Evolutionary conservation across 2,329 filamentous ascomycete genomes (phyloP), one percentile per base, ranked within the genome.

Genomic region (Fusarium siculi): DNA sequence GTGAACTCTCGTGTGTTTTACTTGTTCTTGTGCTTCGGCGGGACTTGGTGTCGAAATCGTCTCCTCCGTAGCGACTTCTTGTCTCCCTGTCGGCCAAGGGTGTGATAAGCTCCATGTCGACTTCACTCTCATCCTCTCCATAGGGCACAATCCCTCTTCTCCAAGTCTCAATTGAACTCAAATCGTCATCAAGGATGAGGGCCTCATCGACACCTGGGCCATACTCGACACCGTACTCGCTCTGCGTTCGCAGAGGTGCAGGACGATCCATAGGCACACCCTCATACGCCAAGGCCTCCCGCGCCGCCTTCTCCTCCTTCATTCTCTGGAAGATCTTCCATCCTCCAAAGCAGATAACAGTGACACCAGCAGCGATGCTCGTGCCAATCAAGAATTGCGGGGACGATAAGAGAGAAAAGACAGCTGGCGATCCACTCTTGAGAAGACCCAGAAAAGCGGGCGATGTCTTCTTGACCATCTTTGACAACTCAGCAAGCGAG

Each of bases 311-410:
- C 25, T 79, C 80, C 60, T 87, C 87, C 66, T 83, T 82, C 74
- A 98, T 93, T 76, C 91, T 92, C 87, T 98, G 97, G 83, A 99
- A 91, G 81, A 99, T 98, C 84, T 97, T 98, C 89, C 94, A 98
- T 9, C 96, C 96, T 60, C 96, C 96, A 68, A 99, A 94, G 81
- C 96, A 95, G 77, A 99, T 94, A 14, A 98, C 91, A 0, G 96
- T 98, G n/a, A 97, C 92, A 19, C 96, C 96, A 1, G 97, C 91
- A 2, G 93, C 94, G 19, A 97, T 91, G 47, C 95, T 93, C 2
- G 93, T 94, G 8, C 95, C 95, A 77, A 99, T 97, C 72, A 98
- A 89, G 80, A 99, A 99, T 79, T 99, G 94, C 2, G 96, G 96
- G 63, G 93, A 95, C 0, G 94, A 91, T 7, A 99, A 89, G 28